A percentile compares a stretch with the other conserved stretches of the same genome.
phyloP scores from a whole-genome alignment of 345 rosid genomes.

The Hibiscus tridactylites region DNA sequence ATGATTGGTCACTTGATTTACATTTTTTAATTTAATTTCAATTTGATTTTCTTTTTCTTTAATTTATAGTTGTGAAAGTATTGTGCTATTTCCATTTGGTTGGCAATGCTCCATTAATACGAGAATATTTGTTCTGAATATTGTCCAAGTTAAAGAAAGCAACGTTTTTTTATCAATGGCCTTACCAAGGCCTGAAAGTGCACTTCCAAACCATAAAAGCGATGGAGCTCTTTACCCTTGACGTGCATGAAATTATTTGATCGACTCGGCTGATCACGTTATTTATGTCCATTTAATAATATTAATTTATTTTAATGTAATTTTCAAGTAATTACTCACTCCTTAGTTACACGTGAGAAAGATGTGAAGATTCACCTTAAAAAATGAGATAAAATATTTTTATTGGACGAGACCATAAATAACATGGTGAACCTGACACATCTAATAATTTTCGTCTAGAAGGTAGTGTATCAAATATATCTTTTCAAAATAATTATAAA shows the following conservation, averaged over 20 bases:
- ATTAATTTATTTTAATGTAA: no score
- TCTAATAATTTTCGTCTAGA: not conserved
- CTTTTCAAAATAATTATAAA: not conserved
- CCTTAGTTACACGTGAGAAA: no score
- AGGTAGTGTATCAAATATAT: not conserved
- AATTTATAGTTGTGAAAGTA: not conserved
- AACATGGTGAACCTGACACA: no score
- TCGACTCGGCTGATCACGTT: no score
- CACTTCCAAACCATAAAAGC: not conserved
- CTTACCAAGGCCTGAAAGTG: not conserved
- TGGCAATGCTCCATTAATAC: not conserved
- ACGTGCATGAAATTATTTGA: not conserved
- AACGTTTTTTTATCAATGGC: not conserved
- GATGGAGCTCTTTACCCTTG: not conserved
- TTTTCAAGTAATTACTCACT: no score
- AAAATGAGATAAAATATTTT: no score
- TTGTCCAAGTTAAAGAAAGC: not conserved
- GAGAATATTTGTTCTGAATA: not conserved
- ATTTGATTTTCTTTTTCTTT: not conserved
- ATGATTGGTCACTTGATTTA: no score
- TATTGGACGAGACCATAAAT: no score
- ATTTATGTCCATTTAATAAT: no score
- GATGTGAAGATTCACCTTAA: no score
- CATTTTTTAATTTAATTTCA: no score
- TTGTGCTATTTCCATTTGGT: constrained; percentile 2